Percentiles rank a stretch among this genome's conserved stretches.
Evolutionary conservation across 2,329 filamentous ascomycete species (phyloP).

Genomic region (Diaporthe capsici): DNA sequence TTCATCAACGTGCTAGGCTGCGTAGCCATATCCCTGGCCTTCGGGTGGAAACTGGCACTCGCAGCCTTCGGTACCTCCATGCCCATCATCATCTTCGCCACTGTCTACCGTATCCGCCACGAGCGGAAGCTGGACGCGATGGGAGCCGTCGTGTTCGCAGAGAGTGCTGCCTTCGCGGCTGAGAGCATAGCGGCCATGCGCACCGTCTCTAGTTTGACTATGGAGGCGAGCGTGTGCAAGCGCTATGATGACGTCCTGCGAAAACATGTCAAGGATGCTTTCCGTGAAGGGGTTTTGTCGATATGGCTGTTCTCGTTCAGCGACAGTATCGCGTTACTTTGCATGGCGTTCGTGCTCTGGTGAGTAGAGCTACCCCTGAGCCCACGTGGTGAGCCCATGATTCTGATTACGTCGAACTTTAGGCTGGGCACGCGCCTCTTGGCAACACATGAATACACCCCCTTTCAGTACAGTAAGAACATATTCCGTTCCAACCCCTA

Average conservation of each 20-base stretch:
- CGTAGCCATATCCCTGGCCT: slow-evolving; percentile 76
- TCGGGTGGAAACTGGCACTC: slow-evolving; percentile 82
- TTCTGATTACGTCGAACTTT: slow-evolving; percentile 56
- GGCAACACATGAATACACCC: slow-evolving; percentile 49
- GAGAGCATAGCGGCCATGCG: slow-evolving; percentile 74
- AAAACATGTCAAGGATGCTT: slow-evolving; percentile 45
- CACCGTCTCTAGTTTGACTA: slow-evolving; percentile 73
- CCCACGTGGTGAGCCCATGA: slow-evolving; percentile 39
- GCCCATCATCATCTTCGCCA: slow-evolving; percentile 52
- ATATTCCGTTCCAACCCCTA: not conserved
- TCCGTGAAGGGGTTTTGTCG: slow-evolving; percentile 43
- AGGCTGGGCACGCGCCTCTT: slow-evolving; percentile 55
- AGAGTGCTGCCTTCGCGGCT: slow-evolving; percentile 74
- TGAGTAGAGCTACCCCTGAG: slow-evolving; percentile 50
- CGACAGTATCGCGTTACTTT: slow-evolving; percentile 4
- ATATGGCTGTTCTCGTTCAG: slow-evolving; percentile 22
- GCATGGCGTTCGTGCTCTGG: slow-evolving; percentile 62
- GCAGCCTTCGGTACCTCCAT: slow-evolving; percentile 61
- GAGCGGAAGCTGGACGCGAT: slow-evolving; percentile 70
- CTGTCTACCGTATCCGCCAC: slow-evolving; percentile 61
- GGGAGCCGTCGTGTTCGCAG: slow-evolving; percentile 70
- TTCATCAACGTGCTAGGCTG: slow-evolving; percentile 66
- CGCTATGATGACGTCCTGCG: slow-evolving; percentile 54
- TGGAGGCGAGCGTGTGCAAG: slow-evolving; percentile 69
- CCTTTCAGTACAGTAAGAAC: slow-evolving; percentile 49